Percentiles rank a stretch among this genome's conserved stretches.
phyloP scores from a whole-genome alignment of 306 rosid species.

The Rosa rugosa region DNA sequence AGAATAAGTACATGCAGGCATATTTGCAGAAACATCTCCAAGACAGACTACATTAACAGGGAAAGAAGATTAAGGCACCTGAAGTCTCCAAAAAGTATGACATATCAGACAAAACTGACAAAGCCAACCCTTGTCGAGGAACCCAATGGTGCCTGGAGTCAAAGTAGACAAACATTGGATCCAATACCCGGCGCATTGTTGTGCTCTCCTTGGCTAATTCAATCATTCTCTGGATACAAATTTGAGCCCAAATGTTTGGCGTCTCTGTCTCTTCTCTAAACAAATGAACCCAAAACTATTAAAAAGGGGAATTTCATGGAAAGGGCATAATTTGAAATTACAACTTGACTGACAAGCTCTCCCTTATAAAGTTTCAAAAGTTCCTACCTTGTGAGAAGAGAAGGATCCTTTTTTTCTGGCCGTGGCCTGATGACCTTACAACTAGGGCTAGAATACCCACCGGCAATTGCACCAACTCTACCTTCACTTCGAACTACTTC shows the following conservation, averaged over 20 bases:
- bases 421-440: constrained; percentile 52
- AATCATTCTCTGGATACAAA: constrained; percentile 85
- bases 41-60: neutral
- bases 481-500: constrained; percentile 88
- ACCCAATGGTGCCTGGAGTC: constrained; percentile 80
- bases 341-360: neutral
- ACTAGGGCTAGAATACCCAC: constrained; percentile 48
- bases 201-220: constrained; percentile 91
- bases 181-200: constrained; percentile 84
- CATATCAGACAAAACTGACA: constrained; percentile 77
- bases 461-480: constrained; percentile 48
- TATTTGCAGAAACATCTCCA: neutral
- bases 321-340: neutral
- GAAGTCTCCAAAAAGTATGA: constrained; percentile 70
- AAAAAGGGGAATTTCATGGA: neutral
- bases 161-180: constrained; percentile 84
- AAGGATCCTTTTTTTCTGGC: constrained; percentile 81
- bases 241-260: constrained; percentile 88
- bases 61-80: constrained; percentile 41
- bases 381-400: constrained; percentile 59
- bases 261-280: constrained; percentile 82
- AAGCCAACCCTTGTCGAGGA: constrained; percentile 72
- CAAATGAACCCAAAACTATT: constrained; percentile 14
- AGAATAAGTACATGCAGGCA: neutral
- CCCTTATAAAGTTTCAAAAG: constrained; percentile 17